Evolutionary conservation across 495 filamentous ascomycete species (phyloP), one percentile per base, ranked within the genome.

Genomic region (Amphirosellinia nigrospora): DNA sequence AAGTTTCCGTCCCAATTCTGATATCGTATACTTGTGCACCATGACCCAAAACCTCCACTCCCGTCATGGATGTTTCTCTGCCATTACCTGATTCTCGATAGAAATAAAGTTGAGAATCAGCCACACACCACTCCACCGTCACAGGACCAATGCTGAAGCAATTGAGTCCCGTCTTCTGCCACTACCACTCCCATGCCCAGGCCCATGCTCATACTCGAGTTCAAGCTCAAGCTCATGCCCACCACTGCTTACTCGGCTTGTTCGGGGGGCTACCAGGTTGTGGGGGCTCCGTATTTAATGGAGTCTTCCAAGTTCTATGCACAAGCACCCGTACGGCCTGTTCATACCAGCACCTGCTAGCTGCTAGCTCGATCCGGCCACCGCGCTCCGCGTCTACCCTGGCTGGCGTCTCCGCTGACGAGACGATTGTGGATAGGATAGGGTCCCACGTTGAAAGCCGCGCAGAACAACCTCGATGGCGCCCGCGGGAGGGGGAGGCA

Each of bases 391-490:
- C 38, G 28, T 30, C 61, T 43, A 36, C 28, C 61, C 45, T 48
- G 43, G 41, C 21, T 64, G 61, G 61, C 41, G 36, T 41, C 39
- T 34, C 41, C 61, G 46, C 46, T 41, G 63, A 65, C 63, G 38
- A 66, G 64, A 56, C 64, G 52, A 10, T 39, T n/a, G n/a, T n/a
- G n/a, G n/a, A n/a, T n/a, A n/a, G 39, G 39, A 32, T 21, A 36
- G 53, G 39, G 64, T 56, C 21, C 55, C 34, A 60, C 66, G 66
- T 19, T 19, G 53, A 48, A 56, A 16, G 43, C 43, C 43, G 60
- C 60, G 32, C 60, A 11, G 15, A 36, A 64, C 61, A 38, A 30
- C 30, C 56, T 61, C 58, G 4, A 69, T 69, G 66, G 55, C 64
- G 52, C 53, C 66, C 66, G n/a, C 32, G 39, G 50, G 66, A 50